Base-by-base conservation (phyloP, 176 grass and related monocot genomes). In the Alloteropsis semialata region DNA sequence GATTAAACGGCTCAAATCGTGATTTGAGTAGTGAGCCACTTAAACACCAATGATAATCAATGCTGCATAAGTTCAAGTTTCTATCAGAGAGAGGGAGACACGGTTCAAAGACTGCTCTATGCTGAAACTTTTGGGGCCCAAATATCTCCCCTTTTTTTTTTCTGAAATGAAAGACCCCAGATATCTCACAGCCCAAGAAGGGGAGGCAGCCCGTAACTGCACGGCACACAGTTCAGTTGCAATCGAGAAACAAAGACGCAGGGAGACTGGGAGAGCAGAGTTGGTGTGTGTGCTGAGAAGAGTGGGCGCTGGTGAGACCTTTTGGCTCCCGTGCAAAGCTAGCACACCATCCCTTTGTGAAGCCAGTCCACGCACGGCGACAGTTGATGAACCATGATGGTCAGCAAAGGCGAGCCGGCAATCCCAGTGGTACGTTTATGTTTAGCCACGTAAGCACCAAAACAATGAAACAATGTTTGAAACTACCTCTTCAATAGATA, bases 331-430 rank as follows among this genome's bases (percentile, higher is more conserved):
- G 33, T 48, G 55, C 39, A 36, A 45, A 60, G 27, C 53, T 5
- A 14, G 22, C 5, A 22, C 0, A 3, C 36, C n/a, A n/a, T n/a
- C 17, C 1, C 64, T 44, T 57, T 77, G 12, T 3, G 15, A 42
- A 25, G 41, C 3, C 51, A 4, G 38, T 84, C 81, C 22, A 84
- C 41, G 67, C 87, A 80, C 67, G 77, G 60, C 30, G 57, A 41
- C 34, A 36, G 3, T 36, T 36, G 3, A n/a, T n/a, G n/a, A n/a
- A 36, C 34, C 34, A 36, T 16, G 19, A 28, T 16, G 33, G 82
- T 89, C 87, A 80, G 82, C 82, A 53, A 89, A 53, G 76, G 32
- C 61, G 42, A 89, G 39, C 60, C 24, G 3, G 3, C n/a, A n/a
- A n/a, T n/a, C n/a, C n/a, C n/a, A n/a, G n/a, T n/a, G n/a, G n/a